Base-by-base conservation (phyloP, 345 rosid genomes). In the Euclidium syriacum region DNA sequence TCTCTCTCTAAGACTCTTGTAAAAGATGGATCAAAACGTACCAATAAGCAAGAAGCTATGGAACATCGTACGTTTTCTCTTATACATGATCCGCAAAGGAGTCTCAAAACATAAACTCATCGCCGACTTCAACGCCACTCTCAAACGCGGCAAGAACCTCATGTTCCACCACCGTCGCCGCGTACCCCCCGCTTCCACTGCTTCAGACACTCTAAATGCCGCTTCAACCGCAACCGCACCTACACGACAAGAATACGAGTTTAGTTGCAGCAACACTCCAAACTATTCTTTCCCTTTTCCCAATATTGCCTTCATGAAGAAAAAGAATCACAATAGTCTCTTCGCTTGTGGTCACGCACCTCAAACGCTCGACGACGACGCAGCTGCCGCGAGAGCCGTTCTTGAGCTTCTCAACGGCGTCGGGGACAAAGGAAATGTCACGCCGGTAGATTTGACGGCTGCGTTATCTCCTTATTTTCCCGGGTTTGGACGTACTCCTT, bases 211-310 rank as follows among this genome's bases (percentile, higher is more conserved):
- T 47, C 12, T 27, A 26, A 6, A 58, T 42, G 59, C 61, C 50
- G 4, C 58, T 36, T 53, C 57, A 26, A 27, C 78, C 69, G 68
- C 77, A 67, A 73, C 77, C 73, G 70, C 75, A 50, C 47, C 39
- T 4, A 32, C 67, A 3, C 68, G 77, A 2, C 64, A 59, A 6
- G 96, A 87, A 50, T 92, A 89, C 41, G 98, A 92, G 81, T 89
- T 89, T 82, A 89, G 98, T 82, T 92, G 98, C 65, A 87, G 87
- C 76, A 85, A 80, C 83, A 92, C 95, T 50, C 98, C 98, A 18
- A 75, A 67, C 65, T 82, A 80, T 79, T 64, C 79, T 19, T 77
- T 76, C 70, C 75, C 83, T 10, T 43, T 72, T 64, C 77, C 77
- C 12, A 54, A 67, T 42, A 17, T 58, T 50, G 68, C 30, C 59